A percentile compares a stretch with the other conserved stretches of the same genome.
Evolutionary conservation across 495 filamentous ascomycete species (phyloP).

Genomic region (Penicillium antarcticum): DNA sequence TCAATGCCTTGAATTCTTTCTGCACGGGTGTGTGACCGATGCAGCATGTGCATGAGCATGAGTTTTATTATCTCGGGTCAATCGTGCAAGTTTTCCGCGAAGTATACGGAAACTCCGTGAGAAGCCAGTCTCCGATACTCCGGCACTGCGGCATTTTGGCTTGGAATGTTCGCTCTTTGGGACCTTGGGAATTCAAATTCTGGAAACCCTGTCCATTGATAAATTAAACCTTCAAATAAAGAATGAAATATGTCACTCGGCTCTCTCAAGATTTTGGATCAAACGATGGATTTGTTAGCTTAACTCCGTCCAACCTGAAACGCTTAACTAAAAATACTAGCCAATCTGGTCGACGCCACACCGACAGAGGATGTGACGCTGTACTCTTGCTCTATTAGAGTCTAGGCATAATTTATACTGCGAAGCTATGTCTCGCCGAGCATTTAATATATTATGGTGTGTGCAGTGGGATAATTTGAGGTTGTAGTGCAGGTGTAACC

Average conservation of each 20-base stretch:
- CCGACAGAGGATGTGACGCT: not conserved
- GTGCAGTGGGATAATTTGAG: too few relatives aligned
- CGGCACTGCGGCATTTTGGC: too few relatives aligned
- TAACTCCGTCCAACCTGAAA: not conserved
- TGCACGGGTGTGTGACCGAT: too few relatives aligned
- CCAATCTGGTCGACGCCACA: not conserved
- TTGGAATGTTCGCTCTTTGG: too few relatives aligned
- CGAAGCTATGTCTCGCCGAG: not conserved
- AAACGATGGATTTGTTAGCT: conserved; percentile 1
- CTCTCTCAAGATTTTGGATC: not conserved
- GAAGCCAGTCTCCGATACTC: too few relatives aligned
- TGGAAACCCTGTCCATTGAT: not conserved
- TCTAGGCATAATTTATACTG: not conserved
- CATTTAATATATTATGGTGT: not conserved
- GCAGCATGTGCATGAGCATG: too few relatives aligned
- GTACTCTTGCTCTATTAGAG: not conserved
- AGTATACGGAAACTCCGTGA: too few relatives aligned
- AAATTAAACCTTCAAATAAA: not conserved
- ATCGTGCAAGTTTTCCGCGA: too few relatives aligned
- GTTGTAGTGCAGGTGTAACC: not conserved
- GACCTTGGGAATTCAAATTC: too few relatives aligned
- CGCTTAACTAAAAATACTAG: conserved; percentile 1
- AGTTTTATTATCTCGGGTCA: too few relatives aligned
- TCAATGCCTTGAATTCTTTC: too few relatives aligned
- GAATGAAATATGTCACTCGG: not conserved